A percentile compares a stretch with the other conserved stretches of the same genome.
Conservation (phyloP, 1,284 basidiomycete species). For the Farysia itapuensis region DNA sequence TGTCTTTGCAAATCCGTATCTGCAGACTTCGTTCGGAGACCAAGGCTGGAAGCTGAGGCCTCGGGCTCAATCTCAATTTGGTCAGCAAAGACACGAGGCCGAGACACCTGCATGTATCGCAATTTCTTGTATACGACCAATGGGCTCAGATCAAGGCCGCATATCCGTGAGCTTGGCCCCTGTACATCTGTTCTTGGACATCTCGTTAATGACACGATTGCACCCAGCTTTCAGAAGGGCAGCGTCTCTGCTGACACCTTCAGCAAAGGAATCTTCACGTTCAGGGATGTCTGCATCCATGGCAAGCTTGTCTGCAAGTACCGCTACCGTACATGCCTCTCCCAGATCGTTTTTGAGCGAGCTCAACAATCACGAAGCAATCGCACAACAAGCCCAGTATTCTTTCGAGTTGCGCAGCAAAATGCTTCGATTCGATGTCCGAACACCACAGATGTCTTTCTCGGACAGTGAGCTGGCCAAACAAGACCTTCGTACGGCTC, state of each 20-base stretch:
- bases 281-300: constrained; percentile 12
- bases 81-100: not conserved
- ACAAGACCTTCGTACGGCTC: constrained; percentile 3
- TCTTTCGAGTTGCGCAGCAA: constrained; percentile 5
- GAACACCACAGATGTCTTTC: constrained; percentile 24
- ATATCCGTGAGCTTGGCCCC: constrained; percentile 14
- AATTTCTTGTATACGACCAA: not conserved
- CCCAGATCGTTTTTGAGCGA: constrained; percentile 5
- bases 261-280: not conserved
- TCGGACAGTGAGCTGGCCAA: constrained; percentile 8
- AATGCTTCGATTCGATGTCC: constrained; percentile 29
- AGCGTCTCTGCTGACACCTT: constrained; percentile 7
- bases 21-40: constrained; percentile 27
- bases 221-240: constrained; percentile 25
- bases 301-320: constrained; percentile 25
- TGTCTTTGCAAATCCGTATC: constrained; percentile 9
- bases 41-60: constrained; percentile 41
- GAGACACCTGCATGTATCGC: constrained; percentile 1
- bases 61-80: not conserved
- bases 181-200: constrained; percentile 39
- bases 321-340: constrained; percentile 18
- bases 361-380: not conserved
- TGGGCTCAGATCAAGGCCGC: not conserved
- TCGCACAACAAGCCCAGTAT: not conserved
- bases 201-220: constrained; percentile 30